Percentiles rank a stretch among this genome's conserved stretches.
These are phyloP conservation scores for Nymphaea colorata DNA, from an alignment of 164 flowering plant species.

Conservation along the genomic window DNA sequence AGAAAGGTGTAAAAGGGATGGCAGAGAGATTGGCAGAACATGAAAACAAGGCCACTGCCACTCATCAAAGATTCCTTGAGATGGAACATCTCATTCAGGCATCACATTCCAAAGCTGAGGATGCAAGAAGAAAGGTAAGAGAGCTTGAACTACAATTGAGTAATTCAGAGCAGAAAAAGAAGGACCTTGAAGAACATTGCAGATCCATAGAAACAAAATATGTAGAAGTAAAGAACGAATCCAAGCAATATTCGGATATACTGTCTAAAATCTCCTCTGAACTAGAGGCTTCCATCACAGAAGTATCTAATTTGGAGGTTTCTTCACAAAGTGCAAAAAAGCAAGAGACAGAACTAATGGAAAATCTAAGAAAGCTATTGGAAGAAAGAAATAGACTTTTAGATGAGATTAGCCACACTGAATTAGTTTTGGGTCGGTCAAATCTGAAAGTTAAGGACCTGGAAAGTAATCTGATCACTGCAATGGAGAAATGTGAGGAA, in stretches of 20 bases:
- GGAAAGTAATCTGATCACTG: not conserved
- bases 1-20: conserved; percentile 40
- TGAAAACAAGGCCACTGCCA: conserved; percentile 42
- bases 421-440: not conserved
- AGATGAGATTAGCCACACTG: not conserved
- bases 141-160: not conserved
- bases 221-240: not conserved
- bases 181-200: not conserved
- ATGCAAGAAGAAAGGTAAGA: not conserved
- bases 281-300: not conserved
- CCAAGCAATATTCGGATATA: not conserved
- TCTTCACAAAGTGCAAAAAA: not conserved
- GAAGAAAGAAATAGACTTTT: not conserved
- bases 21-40: conserved; percentile 44
- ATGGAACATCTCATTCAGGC: conserved; percentile 62
- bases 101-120: conserved; percentile 52
- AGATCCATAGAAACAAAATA: not conserved
- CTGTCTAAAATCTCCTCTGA: not conserved
- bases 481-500: not conserved
- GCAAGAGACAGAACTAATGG: not conserved
- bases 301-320: not conserved
- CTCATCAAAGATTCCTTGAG: conserved; percentile 58
- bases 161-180: not conserved
- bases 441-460: not conserved
- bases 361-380: not conserved